Conservation (phyloP, 305 asterid species). For the Striga hermonthica region DNA sequence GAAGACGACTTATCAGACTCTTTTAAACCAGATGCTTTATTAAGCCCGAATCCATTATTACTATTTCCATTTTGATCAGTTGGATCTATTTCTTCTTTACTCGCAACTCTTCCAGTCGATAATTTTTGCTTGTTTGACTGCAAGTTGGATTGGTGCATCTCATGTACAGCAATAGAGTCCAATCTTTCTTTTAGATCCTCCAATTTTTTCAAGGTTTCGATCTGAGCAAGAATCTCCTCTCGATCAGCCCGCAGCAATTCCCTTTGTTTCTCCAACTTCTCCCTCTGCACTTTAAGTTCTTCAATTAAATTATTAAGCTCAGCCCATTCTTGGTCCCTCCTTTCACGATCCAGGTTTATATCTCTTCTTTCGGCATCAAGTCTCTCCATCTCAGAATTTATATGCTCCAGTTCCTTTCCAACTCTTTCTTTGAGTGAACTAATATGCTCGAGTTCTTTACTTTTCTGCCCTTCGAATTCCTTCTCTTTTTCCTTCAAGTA, state of each 20-base stretch:
- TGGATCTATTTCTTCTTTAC: conserved; percentile 34
- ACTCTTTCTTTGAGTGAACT: conserved; percentile 55
- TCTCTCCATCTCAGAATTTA: conserved; percentile 64
- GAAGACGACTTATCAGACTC: conserved; percentile 49
- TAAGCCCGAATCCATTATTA: conserved; percentile 44
- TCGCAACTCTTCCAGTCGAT: conserved; percentile 38
- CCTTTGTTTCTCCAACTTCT: conserved; percentile 90
- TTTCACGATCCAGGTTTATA: conserved; percentile 72
- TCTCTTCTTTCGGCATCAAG: conserved; percentile 70
- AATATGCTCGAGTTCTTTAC: conserved; percentile 62
- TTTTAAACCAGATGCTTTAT: conserved; percentile 32
- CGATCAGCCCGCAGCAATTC: conserved; percentile 81
- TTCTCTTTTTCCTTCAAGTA: conserved; percentile 63
- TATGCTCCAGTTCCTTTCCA: conserved; percentile 73
- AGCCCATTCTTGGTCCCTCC: conserved; percentile 81
- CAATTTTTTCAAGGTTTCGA: conserved; percentile 67
- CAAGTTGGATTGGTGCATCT: conserved; percentile 47
- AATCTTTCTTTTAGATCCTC: conserved; percentile 66
- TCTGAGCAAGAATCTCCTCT: conserved; percentile 70
- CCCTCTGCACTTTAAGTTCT: conserved; percentile 78
- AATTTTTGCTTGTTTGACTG: conserved; percentile 38
- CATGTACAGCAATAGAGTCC: conserved; percentile 56
- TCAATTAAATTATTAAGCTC: conserved; percentile 70
- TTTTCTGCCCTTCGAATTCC: conserved; percentile 69
- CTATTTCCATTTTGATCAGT: conserved; percentile 37